These are phyloP conservation scores for Neurospora sublineolata DNA, from an alignment of 495 filamentous ascomycete species.

Conservation along the genomic window DNA sequence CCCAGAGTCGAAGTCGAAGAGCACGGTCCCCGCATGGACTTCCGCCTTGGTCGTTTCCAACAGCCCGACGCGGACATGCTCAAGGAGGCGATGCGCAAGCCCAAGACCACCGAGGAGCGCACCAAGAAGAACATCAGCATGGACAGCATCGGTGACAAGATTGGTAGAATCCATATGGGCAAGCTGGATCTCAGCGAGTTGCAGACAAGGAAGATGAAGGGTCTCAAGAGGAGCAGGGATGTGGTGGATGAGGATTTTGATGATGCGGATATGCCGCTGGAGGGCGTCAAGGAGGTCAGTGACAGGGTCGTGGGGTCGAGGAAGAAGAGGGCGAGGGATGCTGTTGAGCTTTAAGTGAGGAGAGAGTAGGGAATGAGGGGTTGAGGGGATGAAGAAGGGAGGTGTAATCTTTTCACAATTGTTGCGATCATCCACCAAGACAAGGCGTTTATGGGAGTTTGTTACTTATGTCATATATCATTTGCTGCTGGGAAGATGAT, in stretches of 20 bases:
- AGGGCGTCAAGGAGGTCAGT: slow-evolving; percentile 3
- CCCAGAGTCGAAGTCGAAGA: slow-evolving; percentile 89
- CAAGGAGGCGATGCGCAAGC: slow-evolving; percentile 86
- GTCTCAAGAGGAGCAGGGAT: slow-evolving; percentile 68
- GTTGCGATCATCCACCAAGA: not conserved
- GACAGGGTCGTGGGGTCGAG: slow-evolving; percentile 9
- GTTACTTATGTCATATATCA: not conserved
- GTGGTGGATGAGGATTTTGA: slow-evolving; percentile 34
- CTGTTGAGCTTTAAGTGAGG: not conserved
- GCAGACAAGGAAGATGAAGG: slow-evolving; percentile 99
- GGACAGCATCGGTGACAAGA: slow-evolving; percentile 87
- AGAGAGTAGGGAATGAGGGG: not conserved
- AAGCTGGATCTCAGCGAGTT: slow-evolving; percentile 78
- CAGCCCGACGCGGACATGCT: slow-evolving; percentile 61
- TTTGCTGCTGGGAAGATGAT: not conserved
- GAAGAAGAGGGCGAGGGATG: slow-evolving; percentile 8
- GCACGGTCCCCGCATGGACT: slow-evolving; percentile 92
- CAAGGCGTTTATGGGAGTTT: not conserved
- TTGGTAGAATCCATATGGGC: slow-evolving; percentile 83
- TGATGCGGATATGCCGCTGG: not conserved
- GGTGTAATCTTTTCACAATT: not conserved
- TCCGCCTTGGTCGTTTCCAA: slow-evolving; percentile 69
- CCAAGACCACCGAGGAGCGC: slow-evolving; percentile 60
- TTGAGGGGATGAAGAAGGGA: not conserved
- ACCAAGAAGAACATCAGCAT: slow-evolving; percentile 93